Conservation (phyloP, 768 basidiomycete genomes). For the Tylopilus subfusipes region DNA sequence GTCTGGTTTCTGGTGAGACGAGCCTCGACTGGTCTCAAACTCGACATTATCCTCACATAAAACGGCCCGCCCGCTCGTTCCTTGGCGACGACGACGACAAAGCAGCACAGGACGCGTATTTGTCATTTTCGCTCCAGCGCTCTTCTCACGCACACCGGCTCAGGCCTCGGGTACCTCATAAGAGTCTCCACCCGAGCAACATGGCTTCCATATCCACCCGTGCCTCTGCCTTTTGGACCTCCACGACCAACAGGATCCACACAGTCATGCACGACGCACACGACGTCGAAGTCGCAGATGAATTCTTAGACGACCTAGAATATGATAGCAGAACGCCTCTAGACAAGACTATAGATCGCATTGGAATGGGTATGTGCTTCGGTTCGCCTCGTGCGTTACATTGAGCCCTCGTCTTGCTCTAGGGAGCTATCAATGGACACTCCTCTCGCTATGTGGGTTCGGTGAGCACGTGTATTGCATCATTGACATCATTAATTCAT, state of each 20-base stretch:
- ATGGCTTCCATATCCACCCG: constrained; percentile 47
- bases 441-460: constrained; percentile 82
- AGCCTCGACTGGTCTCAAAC: too few species aligned
- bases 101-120: not conserved
- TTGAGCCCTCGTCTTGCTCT: not conserved
- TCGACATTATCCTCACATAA: too few species aligned
- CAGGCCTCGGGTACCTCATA: too few species aligned
- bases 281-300: constrained; percentile 26
- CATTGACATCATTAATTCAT: not conserved
- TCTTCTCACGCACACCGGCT: not conserved
- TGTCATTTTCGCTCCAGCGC: not conserved
- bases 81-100: too few species aligned
- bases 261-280: constrained; percentile 38
- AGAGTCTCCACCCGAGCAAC: not conserved
- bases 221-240: constrained; percentile 48
- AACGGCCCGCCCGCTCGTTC: too few species aligned
- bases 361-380: constrained; percentile 72
- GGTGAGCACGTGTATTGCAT: constrained; percentile 47
- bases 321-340: constrained; percentile 55
- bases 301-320: constrained; percentile 19
- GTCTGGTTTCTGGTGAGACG: too few species aligned
- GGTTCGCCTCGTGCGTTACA: not conserved
- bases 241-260: constrained; percentile 34
- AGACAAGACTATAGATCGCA: constrained; percentile 84
- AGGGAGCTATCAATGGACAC: constrained; percentile 78